Base-by-base conservation (phyloP, 129 eudicot species). In the Dittrichia graveolens region DNA sequence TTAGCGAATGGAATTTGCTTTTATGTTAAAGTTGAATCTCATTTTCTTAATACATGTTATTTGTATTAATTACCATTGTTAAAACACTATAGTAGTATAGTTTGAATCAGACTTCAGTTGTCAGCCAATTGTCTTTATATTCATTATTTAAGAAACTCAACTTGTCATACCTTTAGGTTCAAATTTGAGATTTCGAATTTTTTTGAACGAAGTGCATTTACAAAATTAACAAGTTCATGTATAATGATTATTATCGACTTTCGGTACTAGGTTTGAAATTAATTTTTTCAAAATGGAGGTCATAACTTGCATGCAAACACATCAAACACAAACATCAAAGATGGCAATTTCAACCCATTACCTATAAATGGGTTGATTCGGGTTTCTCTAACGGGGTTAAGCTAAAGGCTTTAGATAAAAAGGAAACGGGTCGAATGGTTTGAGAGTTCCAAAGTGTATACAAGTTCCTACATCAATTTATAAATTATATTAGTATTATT, bases 1-100 rank as follows among this genome's bases (percentile, higher is more conserved):
- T 77, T 52, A 77, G 75, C 46, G 73, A 67, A 76, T 40, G 10
- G 41, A 35, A 64, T 50, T 79, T 42, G 35, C 53, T 67, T 44
- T 67, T 3, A 2, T 24, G 31, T 24, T 24, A 24, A 24, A 24
- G 31, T 24, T 24, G 31, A 24, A 24, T 0, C 0, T 24, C 31
- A n/a, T n/a, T n/a, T n/a, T n/a, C n/a, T n/a, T n/a, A n/a, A n/a
- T n/a, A 24, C 31, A 24, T 24, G 31, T 24, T 24, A 24, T 24
- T 24, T 24, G 31, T 24, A 24, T 0, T 2, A 24, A 24, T 24
- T 24, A 24, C 2, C 31, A 24, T 24, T 24, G 31, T 24, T 24
- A 24, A 24, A 24, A 24, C 31, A 24, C 31, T 24, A 24, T 24
- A 24, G 31, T 24, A 24, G 1, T 24, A 24, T 24, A 24, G 31